phyloP scores from a whole-genome alignment of 2,329 filamentous ascomycete genomes.

The Nemania sp. region DNA sequence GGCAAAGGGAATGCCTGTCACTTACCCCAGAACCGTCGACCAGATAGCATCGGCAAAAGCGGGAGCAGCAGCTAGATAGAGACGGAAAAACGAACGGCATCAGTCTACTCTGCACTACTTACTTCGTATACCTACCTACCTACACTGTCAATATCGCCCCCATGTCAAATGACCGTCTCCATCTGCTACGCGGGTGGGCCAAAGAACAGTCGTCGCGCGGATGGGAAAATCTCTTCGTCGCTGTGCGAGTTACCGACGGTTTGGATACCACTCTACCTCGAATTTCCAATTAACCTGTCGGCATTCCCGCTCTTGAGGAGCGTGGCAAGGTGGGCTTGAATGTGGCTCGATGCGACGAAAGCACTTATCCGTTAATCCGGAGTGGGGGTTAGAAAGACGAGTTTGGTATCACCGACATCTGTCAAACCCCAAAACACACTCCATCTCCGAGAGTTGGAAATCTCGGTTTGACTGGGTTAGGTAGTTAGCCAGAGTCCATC shows the following conservation, averaged over 20 bases:
- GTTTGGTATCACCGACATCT: neutral
- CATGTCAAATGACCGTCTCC: neutral
- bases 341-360: slow-evolving; percentile 19
- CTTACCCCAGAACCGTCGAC: neutral
- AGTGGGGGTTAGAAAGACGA: slow-evolving; percentile 8
- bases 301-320: slow-evolving; percentile 22
- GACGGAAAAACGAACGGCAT: neutral
- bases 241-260: slow-evolving; percentile 16
- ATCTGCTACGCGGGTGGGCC: neutral
- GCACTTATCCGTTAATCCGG: neutral
- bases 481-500: neutral
- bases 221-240: neutral
- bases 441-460: too few relatives aligned
- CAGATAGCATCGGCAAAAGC: neutral
- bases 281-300: slow-evolving; percentile 20
- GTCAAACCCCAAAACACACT: neutral
- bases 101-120: neutral
- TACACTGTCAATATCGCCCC: neutral
- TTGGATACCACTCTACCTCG: slow-evolving; percentile 17
- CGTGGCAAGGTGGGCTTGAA: slow-evolving; percentile 4
- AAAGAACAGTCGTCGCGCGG: slow-evolving; percentile 5
- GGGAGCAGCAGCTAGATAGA: neutral
- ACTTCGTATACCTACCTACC: neutral
- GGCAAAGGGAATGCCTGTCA: neutral
- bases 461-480: neutral